Percentiles rank a stretch among this genome's conserved stretches.
Conservation (phyloP, 495 filamentous ascomycete genomes). For the Hypoxylon fuscum region DNA sequence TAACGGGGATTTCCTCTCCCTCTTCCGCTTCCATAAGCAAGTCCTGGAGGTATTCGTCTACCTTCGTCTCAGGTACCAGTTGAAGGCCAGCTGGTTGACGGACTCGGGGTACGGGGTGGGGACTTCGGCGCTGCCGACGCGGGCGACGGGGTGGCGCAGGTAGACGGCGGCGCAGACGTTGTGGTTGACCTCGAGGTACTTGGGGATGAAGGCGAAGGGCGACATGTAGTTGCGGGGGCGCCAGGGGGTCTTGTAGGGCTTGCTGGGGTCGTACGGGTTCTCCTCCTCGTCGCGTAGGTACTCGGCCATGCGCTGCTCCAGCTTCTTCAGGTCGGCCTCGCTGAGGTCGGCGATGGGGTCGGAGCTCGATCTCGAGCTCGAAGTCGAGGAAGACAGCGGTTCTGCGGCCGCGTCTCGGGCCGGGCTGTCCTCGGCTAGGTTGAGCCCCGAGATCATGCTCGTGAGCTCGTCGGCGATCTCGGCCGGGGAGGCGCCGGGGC, state of each 20-base stretch:
- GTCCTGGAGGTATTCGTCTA: too few species aligned
- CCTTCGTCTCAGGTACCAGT: conserved; percentile 91
- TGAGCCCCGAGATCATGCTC: conserved; percentile 34
- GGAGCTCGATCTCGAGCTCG: too few species aligned
- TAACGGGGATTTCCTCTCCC: too few species aligned
- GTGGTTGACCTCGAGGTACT: conserved; percentile 97
- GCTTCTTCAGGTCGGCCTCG: conserved; percentile 48
- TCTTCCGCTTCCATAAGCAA: too few species aligned
- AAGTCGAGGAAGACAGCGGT: neutral
- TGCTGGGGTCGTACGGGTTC: conserved; percentile 77
- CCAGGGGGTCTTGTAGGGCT: conserved; percentile 94
- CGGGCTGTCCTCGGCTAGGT: conserved; percentile 9
- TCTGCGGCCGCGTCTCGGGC: neutral
- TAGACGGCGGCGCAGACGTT: conserved; percentile 96
- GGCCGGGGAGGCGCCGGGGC: conserved; percentile 21
- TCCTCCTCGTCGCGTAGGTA: conserved; percentile 53
- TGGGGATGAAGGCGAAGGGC: conserved; percentile 92
- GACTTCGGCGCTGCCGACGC: conserved; percentile 86
- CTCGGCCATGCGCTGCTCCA: conserved; percentile 41
- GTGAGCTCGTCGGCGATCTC: conserved; percentile 44
- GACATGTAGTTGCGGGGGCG: conserved; percentile 84
- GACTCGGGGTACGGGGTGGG: conserved; percentile 79
- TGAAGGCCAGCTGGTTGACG: conserved; percentile 79
- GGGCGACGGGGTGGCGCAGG: conserved; percentile 92
- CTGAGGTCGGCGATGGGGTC: conserved; percentile 37